phyloP scores from a whole-genome alignment of 2,329 filamentous ascomycete genomes.

The Raffaelea deltoideospora region DNA sequence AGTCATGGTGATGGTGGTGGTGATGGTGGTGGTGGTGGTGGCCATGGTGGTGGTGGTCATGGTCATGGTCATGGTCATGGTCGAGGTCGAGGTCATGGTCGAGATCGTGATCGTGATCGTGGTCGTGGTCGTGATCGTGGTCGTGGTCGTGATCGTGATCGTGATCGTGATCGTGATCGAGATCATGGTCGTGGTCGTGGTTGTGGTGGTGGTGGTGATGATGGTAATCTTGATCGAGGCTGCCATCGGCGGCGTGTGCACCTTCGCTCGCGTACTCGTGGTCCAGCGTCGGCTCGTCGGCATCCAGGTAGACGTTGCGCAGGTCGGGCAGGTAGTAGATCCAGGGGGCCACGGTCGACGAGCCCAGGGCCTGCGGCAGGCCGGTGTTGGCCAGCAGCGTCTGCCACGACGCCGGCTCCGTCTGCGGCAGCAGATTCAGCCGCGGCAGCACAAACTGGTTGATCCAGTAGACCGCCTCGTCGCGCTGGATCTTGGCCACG shows the following conservation, averaged over 20 bases:
- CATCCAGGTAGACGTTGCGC: background rate
- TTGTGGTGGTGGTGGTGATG: background rate
- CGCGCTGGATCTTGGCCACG: slow-evolving; percentile 48
- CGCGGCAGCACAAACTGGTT: slow-evolving; percentile 53
- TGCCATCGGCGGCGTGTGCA: too few relatives aligned
- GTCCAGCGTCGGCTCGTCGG: slow-evolving; percentile 1
- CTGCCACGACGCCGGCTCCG: slow-evolving; percentile 20
- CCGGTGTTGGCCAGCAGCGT: slow-evolving; percentile 13
- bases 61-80: background rate
- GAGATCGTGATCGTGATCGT: background rate
- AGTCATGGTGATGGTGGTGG: background rate
- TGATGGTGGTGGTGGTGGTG: slow-evolving; percentile 1
- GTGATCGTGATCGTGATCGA: background rate
- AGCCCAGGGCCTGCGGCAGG: slow-evolving; percentile 21
- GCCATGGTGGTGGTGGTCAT: background rate
- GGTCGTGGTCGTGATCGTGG: background rate
- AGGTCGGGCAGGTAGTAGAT: slow-evolving; percentile 23
- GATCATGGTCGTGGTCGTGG: background rate
- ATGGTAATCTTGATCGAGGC: too few relatives aligned
- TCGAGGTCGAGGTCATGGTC: slow-evolving; percentile 1
- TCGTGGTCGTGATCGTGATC: background rate
- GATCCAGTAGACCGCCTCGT: slow-evolving; percentile 52
- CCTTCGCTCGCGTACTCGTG: slow-evolving; percentile 1
- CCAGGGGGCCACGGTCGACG: slow-evolving; percentile 38
- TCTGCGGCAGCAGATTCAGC: slow-evolving; percentile 35